These are phyloP conservation scores for Clohesyomyces aquaticus DNA, from an alignment of 495 filamentous ascomycete species.

Conservation along the genomic window DNA sequence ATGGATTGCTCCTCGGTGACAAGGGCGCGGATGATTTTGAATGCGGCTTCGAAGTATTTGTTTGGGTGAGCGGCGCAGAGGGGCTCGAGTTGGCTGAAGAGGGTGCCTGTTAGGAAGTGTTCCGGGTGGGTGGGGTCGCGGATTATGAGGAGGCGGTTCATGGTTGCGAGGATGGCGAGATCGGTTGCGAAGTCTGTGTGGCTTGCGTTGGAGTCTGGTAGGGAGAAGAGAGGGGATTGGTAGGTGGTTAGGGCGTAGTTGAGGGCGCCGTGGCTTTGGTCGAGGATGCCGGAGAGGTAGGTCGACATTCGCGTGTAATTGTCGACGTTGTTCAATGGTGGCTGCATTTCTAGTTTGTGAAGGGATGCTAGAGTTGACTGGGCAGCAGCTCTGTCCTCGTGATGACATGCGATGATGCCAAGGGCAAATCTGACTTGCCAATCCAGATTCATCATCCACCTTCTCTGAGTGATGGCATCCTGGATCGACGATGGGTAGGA, in stretches of 20 bases:
- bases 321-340: constrained; percentile 51
- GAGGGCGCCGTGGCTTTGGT: constrained; percentile 77
- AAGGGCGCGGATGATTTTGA: constrained; percentile 74
- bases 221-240: constrained; percentile 60
- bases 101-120: constrained; percentile 50
- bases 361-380: constrained; percentile 51
- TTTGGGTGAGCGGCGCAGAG: constrained; percentile 70
- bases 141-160: constrained; percentile 84
- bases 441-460: constrained; percentile 58
- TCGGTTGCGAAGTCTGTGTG: constrained; percentile 63
- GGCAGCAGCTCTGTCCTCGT: constrained; percentile 68
- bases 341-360: constrained; percentile 42
- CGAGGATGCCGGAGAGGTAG: constrained; percentile 76
- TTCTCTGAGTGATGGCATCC: constrained; percentile 48
- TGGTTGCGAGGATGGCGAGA: constrained; percentile 71
- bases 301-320: constrained; percentile 53
- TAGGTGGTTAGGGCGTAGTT: constrained; percentile 67
- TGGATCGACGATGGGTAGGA: constrained; percentile 55
- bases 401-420: constrained; percentile 61
- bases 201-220: constrained; percentile 50
- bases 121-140: constrained; percentile 62
- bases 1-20: constrained; percentile 52
- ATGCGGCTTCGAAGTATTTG: constrained; percentile 75
- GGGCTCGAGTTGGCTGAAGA: constrained; percentile 68
- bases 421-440: constrained; percentile 64